Percentiles rank a stretch among this genome's conserved stretches.
Conservation (phyloP, 495 filamentous ascomycete species). For the Copromyces sp. region DNA sequence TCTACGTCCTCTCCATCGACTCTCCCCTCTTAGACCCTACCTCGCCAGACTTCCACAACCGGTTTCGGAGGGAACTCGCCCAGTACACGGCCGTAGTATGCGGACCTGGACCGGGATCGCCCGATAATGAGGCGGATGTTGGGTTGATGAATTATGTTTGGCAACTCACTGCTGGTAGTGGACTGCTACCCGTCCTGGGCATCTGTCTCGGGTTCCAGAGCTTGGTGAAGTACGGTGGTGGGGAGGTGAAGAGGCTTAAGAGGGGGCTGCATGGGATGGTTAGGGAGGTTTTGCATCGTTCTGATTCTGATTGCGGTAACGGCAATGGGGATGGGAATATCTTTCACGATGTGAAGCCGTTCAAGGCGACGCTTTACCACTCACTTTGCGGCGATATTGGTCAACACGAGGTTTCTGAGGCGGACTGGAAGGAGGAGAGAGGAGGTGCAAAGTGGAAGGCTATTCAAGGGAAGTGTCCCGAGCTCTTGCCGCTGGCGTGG, state of each 20-base stretch:
- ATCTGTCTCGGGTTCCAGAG: constrained; percentile 93
- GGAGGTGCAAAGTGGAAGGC: constrained; percentile 18
- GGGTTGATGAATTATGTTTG: constrained; percentile 74
- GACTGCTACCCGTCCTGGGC: constrained; percentile 63
- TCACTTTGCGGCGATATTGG: constrained; percentile 60
- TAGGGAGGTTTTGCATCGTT: constrained; percentile 44
- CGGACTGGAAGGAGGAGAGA: constrained; percentile 19
- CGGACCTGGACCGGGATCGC: constrained; percentile 69
- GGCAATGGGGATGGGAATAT: constrained; percentile 21
- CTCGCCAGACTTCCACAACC: neutral
- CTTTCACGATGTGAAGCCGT: constrained; percentile 40
- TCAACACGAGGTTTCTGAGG: constrained; percentile 21
- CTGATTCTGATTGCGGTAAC: constrained; percentile 15
- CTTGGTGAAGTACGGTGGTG: constrained; percentile 57
- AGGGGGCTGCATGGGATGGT: constrained; percentile 77
- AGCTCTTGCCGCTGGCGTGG: constrained; percentile 60
- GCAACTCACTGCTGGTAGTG: constrained; percentile 35
- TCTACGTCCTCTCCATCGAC: constrained; percentile 67
- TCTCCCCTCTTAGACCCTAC: constrained; percentile 26
- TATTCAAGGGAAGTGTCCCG: constrained; percentile 12
- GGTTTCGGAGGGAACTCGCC: constrained; percentile 36
- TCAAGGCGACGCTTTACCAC: constrained; percentile 80
- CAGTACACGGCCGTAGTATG: constrained; percentile 67
- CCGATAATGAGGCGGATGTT: constrained; percentile 51
- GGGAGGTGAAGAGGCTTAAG: constrained; percentile 48